Evolutionary conservation across 2,329 filamentous ascomycete genomes (phyloP), one percentile per base, ranked within the genome.

Genomic region (Stagonosporopsis cucurbitacearum): DNA sequence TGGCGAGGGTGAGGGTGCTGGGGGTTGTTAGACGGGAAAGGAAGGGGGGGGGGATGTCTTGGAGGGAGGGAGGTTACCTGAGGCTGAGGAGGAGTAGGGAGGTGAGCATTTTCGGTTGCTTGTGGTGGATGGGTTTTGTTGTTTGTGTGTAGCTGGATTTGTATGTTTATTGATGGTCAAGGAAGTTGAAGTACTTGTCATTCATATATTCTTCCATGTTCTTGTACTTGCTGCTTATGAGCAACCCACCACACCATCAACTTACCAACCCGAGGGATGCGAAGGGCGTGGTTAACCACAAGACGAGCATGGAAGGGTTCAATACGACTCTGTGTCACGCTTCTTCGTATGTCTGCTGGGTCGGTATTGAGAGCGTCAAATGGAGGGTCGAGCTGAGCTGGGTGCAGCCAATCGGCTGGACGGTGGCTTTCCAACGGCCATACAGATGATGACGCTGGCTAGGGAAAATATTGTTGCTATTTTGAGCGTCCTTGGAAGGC

Each of bases 391-490:
- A 36, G 52, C 46, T 50, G 41, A 45, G 33, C 19, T 23, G 12
- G 20, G 6, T 7, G n/a, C 32, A 26, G 35, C 46, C 41, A 55
- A 55, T 50, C 46, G 22, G 35, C 32, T 35, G n/a, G 3, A 3
- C 13, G n/a, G 46, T 50, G 52, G 52, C 52, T 55, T 45, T 33
- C 22, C 11, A 25, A 36, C 17, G n/a, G 19, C 46, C 52, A 50
- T 37, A 46, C 40, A 54, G 32, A 44, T 25, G 39, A 30, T 44
- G 40, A 33, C 19, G 26, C 26, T 49, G 49, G 19, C 28, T 4
- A 2, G 12, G 12, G 40, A 19, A 28, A 39, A 49, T 9, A 54
- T 54, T 44, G 45, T 26, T 54, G 17, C 51, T 54, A 54, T 49
- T 54, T 20, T 19, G 4, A 20, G 33, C 25, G 5, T 30, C 11